These are phyloP conservation scores for Gracilaria gracilis DNA, from an alignment of 23 red algal genomes.

Conservation along the genomic window DNA sequence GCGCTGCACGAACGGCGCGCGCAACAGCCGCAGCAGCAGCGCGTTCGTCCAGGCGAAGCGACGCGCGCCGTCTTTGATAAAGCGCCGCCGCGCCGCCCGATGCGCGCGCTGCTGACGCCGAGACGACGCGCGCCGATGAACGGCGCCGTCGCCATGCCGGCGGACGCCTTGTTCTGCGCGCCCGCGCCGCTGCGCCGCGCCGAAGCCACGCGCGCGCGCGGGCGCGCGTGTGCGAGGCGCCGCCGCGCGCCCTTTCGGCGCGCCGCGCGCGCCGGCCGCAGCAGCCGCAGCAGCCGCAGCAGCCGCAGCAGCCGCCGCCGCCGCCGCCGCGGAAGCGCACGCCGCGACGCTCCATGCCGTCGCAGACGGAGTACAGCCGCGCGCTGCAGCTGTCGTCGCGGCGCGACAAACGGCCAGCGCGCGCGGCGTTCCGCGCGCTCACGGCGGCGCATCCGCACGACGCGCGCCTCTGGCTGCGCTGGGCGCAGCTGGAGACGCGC, in stretches of 20 bases:
- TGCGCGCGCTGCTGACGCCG: too few relatives aligned
- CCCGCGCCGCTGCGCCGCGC: neutral
- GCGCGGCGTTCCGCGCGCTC: conserved; percentile 15
- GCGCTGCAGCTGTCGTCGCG: conserved; percentile 14
- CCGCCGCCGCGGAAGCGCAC: neutral
- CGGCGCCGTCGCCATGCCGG: neutral
- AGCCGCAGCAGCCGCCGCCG: neutral
- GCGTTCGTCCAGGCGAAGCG: too few relatives aligned
- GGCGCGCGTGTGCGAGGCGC: too few relatives aligned
- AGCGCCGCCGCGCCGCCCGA: too few relatives aligned
- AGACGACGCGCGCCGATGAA: too few relatives aligned
- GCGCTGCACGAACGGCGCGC: neutral
- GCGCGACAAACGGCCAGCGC: conserved; percentile 38
- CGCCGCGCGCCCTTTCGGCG: neutral
- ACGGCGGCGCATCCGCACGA: conserved; percentile 26
- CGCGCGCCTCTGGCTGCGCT: conserved; percentile 56
- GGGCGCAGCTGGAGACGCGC: conserved; percentile 84
- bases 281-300: neutral
- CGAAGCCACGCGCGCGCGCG: neutral
- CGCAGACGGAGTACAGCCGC: conserved; percentile 31
- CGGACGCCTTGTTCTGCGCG: neutral
- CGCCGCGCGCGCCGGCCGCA: neutral
- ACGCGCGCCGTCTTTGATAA: too few relatives aligned
- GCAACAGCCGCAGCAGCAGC: too few relatives aligned
- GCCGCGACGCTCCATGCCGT: conserved; percentile 4